A percentile compares a stretch with the other conserved stretches of the same genome.
phyloP scores from a whole-genome alignment of 345 rosid species.

The Trapa bicornis region DNA sequence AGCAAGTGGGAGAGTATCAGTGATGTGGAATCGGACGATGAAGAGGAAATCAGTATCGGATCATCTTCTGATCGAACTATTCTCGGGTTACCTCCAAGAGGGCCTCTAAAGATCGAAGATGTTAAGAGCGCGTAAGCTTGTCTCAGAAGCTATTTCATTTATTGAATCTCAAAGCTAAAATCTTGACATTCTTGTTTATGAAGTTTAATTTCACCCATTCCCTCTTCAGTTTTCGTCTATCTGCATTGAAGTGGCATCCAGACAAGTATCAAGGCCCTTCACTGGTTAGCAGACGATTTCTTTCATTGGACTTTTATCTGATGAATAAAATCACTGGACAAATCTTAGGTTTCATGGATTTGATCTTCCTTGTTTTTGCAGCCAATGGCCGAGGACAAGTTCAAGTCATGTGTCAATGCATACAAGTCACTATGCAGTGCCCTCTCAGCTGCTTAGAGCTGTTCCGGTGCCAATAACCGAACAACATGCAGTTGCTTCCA shows the following conservation, averaged over 20 bases:
- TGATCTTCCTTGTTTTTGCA: constrained; percentile 16
- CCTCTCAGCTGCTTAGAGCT: constrained; percentile 17
- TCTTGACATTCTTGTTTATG: neutral
- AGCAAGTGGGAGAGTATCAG: constrained; percentile 29
- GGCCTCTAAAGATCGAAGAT: constrained; percentile 53
- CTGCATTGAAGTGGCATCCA: constrained; percentile 95
- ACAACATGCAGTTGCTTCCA: too few relatives aligned
- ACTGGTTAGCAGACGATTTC: constrained; percentile 28
- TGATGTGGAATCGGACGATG: constrained; percentile 31
- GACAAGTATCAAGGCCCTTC: constrained; percentile 71
- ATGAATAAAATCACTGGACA: neutral
- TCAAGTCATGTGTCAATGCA: constrained; percentile 20
- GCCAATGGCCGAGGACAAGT: constrained; percentile 77
- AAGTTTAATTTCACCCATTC: neutral
- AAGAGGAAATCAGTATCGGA: constrained; percentile 24
- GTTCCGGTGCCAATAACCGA: too few relatives aligned
- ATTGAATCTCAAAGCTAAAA: neutral
- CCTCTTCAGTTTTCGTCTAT: constrained; percentile 43
- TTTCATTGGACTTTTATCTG: neutral
- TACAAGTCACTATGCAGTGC: constrained; percentile 20
- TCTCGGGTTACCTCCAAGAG: constrained; percentile 56
- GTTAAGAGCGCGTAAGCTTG: constrained; percentile 70
- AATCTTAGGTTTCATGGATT: neutral
- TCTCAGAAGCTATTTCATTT: neutral
- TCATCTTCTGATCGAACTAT: constrained; percentile 46